Percentiles rank a stretch among this genome's conserved stretches.
phyloP scores from a whole-genome alignment of 1,284 basidiomycete species.

The Rhodotorula sp. region DNA sequence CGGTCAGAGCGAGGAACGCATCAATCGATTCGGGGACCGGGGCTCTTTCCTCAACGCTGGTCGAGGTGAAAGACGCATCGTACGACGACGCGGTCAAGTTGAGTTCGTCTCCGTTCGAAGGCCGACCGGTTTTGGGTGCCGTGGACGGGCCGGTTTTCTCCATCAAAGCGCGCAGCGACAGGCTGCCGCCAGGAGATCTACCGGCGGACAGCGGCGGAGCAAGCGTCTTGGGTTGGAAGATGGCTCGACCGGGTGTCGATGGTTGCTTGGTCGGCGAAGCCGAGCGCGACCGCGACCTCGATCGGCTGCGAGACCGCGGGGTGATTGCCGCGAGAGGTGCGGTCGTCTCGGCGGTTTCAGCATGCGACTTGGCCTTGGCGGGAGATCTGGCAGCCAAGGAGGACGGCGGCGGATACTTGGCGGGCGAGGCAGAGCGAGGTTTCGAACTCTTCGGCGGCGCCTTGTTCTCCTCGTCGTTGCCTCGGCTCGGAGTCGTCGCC shows the following conservation, averaged over 20 bases:
- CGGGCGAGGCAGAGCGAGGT: conserved; percentile 4
- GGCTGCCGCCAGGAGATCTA: conserved; percentile 28
- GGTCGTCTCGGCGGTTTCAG: neutral
- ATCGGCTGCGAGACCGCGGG: conserved; percentile 4
- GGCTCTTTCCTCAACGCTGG: conserved; percentile 2
- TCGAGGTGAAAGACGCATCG: conserved; percentile 16
- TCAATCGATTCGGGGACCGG: conserved; percentile 25
- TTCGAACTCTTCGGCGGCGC: conserved; percentile 3
- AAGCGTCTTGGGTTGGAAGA: conserved; percentile 21
- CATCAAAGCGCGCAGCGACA: conserved; percentile 26
- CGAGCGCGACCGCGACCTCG: conserved; percentile 16
- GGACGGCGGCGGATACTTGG: conserved; percentile 5
- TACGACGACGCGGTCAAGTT: conserved; percentile 33
- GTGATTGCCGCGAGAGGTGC: neutral
- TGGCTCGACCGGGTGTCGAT: conserved; percentile 1
- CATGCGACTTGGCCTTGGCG: neutral
- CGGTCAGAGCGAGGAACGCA: conserved; percentile 35
- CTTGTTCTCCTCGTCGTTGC: neutral
- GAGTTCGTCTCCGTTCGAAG: conserved; percentile 8
- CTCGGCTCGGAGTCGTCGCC: neutral
- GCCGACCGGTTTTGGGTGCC: neutral
- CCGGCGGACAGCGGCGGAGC: conserved; percentile 23
- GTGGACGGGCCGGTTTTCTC: neutral
- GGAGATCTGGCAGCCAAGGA: conserved; percentile 15
- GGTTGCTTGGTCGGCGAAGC: conserved; percentile 27